Base-by-base conservation (phyloP, 345 rosid species). In the Anastatica hierochuntica region DNA sequence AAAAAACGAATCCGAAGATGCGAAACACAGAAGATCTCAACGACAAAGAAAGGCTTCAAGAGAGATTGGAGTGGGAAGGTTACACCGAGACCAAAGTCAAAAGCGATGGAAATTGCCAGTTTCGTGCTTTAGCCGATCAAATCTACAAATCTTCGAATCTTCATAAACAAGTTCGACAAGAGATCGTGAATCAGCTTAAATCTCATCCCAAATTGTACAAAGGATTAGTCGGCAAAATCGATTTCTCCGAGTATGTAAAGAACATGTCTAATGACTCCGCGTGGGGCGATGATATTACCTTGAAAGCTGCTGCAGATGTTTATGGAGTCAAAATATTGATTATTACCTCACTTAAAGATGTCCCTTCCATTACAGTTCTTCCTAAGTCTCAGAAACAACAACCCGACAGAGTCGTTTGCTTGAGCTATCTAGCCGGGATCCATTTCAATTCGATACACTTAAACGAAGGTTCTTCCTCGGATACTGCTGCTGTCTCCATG, bases 101-200 rank as follows among this genome's bases (percentile, higher is more conserved):
- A 21, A 21, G 24, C 5, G 24, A 21, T 21, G 24, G 24, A 21
- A 21, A 21, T 21, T 21, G 24, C 5, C 24, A 39, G 17, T 39
- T 53, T 7, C 39, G 49, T 54, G 60, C 59, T 41, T 8, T 55
- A 55, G 49, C 49, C 17, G 29, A 55, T 29, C 60, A 55, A 17
- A 23, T 55, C 27, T 54, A 55, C 8, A 10, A 29, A 12, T 7
- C n/a, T 11, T 18, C 14, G 9, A 49, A 29, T 24, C 11, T 0
- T 30, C 38, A 42, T 13, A n/a, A 55, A 18, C 49, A 10, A 12
- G 49, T 30, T 41, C 29, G 27, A 29, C 19, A 55, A 17, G 60
- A 55, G 29, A 42, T 54, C 18, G 10, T 41, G 0, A 27, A 39
- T 14, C 43, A 53, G 34, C 20, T 39, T 3, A 53, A 53, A 26